Base-by-base conservation (phyloP, 768 basidiomycete genomes). In the Butyriboletus loyo region DNA sequence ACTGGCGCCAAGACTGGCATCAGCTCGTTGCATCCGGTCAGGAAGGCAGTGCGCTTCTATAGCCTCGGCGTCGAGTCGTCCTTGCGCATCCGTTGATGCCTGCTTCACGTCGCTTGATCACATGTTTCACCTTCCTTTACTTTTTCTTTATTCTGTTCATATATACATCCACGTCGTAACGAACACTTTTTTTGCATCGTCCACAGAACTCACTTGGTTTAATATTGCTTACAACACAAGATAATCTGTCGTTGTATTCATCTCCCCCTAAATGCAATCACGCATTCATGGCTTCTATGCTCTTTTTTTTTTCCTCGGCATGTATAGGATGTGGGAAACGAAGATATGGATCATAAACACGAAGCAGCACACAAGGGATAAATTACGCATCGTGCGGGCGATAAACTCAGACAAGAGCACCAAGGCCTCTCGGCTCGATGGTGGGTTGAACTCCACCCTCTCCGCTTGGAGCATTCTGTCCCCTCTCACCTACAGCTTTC, bases 1-100 rank as follows among this genome's bases (percentile, higher is more conserved):
- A 62, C 44, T 98, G 95, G 96, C 77, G 92, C 57, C 68, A 66
- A 36, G 88, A 93, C 58, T 98, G 95, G 95, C 75, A 73, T 58
- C 76, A 63, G 38, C 81, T 91, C 28, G 87, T 89, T 19, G 77
- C 74, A 14, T 67, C 78, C 7, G 88, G 89, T 48, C 81, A 79
- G 62, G 84, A 88, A 15, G 75, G 72, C 28, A 65, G 73, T 6
- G 88, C 80, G 19, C 73, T 91, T 46, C 71, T 88, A 70, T 88
- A 73, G 61, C 57, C 31, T 50, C 22, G 15, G 7, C 39, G 15
- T 31, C 27, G 14, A 5, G 14, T 21, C 27, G 22, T 30, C 9
- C 15, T 13, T 25, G 32, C 34, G 36, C 30, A 11, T 24, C 36
- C 15, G 2, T 45, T 36, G 28, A 48, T 40, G 36, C 46, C 17